phyloP scores from a whole-genome alignment of 2,329 filamentous ascomycete genomes.

The Cladosporium sp. region DNA sequence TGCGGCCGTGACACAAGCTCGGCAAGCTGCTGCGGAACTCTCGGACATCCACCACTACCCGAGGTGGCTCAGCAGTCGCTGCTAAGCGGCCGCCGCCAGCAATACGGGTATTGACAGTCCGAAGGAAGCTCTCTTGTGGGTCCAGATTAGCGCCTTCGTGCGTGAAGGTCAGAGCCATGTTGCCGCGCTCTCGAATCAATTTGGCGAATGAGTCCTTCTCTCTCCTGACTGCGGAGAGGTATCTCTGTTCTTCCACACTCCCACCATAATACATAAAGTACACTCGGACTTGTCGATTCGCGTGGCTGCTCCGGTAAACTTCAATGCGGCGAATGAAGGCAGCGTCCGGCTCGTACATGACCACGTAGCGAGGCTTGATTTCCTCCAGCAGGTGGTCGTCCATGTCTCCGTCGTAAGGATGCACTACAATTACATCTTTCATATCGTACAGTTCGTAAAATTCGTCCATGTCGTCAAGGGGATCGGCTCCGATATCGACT shows the following conservation, averaged over 20 bases:
- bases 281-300: slow-evolving; percentile 78
- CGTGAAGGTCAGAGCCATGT: slow-evolving; percentile 84
- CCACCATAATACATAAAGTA: slow-evolving; percentile 97
- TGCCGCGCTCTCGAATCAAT: slow-evolving; percentile 83
- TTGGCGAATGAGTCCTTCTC: slow-evolving; percentile 96
- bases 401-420: slow-evolving; percentile 91
- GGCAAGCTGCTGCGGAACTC: slow-evolving; percentile 92
- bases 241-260: slow-evolving; percentile 92
- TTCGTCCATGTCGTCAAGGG: slow-evolving; percentile 84
- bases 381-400: slow-evolving; percentile 97
- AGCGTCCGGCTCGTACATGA: slow-evolving; percentile 97
- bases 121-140: slow-evolving; percentile 83
- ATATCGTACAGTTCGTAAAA: slow-evolving; percentile 89
- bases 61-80: slow-evolving; percentile 79
- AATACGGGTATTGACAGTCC: slow-evolving; percentile 93
- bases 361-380: slow-evolving; percentile 83
- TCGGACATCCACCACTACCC: slow-evolving; percentile 89
- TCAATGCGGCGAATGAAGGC: slow-evolving; percentile 92
- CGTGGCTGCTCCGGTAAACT: slow-evolving; percentile 91
- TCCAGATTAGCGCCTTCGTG: slow-evolving; percentile 66
- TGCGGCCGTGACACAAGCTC: slow-evolving; percentile 81
- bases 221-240: slow-evolving; percentile 79
- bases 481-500: slow-evolving; percentile 68
- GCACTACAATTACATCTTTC: slow-evolving; percentile 79
- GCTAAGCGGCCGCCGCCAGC: slow-evolving; percentile 81